These are phyloP conservation scores for Roridomyces roridus DNA, from an alignment of 768 basidiomycete genomes.

Conservation along the genomic window DNA sequence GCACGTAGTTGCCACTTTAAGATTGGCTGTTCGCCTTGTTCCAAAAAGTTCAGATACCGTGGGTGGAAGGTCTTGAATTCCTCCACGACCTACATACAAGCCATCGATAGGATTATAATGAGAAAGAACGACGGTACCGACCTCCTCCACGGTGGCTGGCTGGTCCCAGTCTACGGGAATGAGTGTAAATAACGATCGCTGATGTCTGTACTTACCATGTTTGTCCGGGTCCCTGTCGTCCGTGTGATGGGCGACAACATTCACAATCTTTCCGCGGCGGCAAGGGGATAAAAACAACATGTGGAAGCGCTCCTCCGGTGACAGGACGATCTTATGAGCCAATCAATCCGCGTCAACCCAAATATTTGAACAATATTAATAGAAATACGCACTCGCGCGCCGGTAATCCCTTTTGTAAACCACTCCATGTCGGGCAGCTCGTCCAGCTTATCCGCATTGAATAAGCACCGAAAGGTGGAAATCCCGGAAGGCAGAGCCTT, in stretches of 20 bases:
- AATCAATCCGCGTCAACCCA: no score
- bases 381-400: background rate
- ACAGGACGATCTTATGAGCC: background rate
- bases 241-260: constrained; percentile 16
- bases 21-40: constrained; percentile 16
- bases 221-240: constrained; percentile 16
- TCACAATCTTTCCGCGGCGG: constrained; percentile 4
- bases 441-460: constrained; percentile 10
- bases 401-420: constrained; percentile 13
- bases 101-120: no score
- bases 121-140: no score
- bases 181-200: no score
- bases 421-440: constrained; percentile 12
- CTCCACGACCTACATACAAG: constrained; percentile 7
- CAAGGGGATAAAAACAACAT: constrained; percentile 13
- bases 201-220: no score
- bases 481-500: constrained; percentile 3
- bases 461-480: constrained; percentile 14
- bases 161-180: constrained; percentile 10
- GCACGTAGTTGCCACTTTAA: constrained; percentile 13
- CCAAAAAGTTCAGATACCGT: constrained; percentile 15
- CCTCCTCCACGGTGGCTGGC: constrained; percentile 9
- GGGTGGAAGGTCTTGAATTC: constrained; percentile 16
- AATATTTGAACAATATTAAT: no score
- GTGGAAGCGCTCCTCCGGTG: constrained; percentile 7